phyloP scores from a whole-genome alignment of 2,329 filamentous ascomycete species.

The Sporothrix luriei region DNA sequence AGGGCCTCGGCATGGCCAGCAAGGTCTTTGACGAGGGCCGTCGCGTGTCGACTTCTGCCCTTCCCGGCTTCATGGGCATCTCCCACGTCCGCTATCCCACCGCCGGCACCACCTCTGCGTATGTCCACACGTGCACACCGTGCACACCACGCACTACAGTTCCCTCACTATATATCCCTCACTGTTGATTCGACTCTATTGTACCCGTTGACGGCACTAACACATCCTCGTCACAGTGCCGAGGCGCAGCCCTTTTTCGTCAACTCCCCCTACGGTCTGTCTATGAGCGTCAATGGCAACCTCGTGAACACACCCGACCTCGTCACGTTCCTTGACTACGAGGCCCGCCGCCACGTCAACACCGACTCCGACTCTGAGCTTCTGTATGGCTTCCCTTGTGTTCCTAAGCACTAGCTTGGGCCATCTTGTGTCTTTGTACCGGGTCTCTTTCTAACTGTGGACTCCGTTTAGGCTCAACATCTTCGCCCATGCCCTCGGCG shows the following conservation, averaged over 20 bases:
- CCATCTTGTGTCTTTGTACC: too few species aligned
- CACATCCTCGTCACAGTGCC: constrained; percentile 55
- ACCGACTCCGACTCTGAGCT: constrained; percentile 86
- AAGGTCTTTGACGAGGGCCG: constrained; percentile 77
- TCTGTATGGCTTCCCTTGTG: constrained; percentile 48
- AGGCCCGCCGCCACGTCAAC: constrained; percentile 84
- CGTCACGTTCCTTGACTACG: constrained; percentile 70
- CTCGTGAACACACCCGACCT: constrained; percentile 75
- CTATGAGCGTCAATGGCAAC: constrained; percentile 84
- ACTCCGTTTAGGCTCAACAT: constrained; percentile 69
- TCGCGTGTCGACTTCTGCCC: constrained; percentile 61
- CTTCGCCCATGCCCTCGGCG: constrained; percentile 80
- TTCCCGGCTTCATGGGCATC: constrained; percentile 80
- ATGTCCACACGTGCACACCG: constrained; percentile 2
- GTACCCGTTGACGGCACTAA: neutral
- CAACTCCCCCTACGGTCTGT: constrained; percentile 82
- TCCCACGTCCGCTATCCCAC: constrained; percentile 89
- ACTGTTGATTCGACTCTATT: neutral
- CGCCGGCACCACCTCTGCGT: constrained; percentile 69
- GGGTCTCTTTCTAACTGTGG: neutral
- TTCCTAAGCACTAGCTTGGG: neutral
- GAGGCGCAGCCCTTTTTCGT: constrained; percentile 94
- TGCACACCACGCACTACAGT: neutral
- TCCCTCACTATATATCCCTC: too few species aligned
- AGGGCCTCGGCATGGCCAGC: constrained; percentile 80